Percentiles rank a stretch among this genome's conserved stretches.
Conservation (phyloP, 441 rosid genomes). For the Pelargonium citronellum region DNA sequence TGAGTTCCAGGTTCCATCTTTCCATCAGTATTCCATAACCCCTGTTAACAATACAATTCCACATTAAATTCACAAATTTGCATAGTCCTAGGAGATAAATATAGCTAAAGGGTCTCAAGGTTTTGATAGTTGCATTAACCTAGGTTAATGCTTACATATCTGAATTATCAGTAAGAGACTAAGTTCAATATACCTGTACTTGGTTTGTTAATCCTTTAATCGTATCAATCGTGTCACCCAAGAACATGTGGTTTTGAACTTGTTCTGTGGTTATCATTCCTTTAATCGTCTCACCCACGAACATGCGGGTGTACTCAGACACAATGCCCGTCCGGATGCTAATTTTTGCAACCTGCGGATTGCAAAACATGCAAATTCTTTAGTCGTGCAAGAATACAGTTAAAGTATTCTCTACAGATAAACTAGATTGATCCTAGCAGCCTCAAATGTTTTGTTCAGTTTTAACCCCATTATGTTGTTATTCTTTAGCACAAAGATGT, state of each 20-base stretch:
- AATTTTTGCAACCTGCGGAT: conserved; percentile 51
- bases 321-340: conserved; percentile 52
- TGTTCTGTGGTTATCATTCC: conserved; percentile 26
- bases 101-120: neutral
- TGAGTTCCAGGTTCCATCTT: conserved; percentile 24
- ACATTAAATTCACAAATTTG: neutral
- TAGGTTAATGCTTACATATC: neutral
- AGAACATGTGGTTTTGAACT: conserved; percentile 13
- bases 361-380: conserved; percentile 14
- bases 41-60: conserved; percentile 28
- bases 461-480: neutral
- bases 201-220: too few species aligned
- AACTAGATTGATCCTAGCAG: neutral
- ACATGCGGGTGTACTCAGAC: conserved; percentile 75
- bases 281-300: conserved; percentile 48
- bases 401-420: too few species aligned
- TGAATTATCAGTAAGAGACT: neutral
- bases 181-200: conserved; percentile 26
- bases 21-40: conserved; percentile 28
- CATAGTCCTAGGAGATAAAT: neutral
- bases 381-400: neutral
- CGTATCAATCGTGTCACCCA: too few species aligned
- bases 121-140: neutral
- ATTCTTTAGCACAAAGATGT: conserved; percentile 6
- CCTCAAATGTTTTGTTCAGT: neutral